Percentiles rank a stretch among this genome's conserved stretches.
Conservation (phyloP, 1,139 yeast species). For the Zhuliangozyma parablackwelliae region DNA sequence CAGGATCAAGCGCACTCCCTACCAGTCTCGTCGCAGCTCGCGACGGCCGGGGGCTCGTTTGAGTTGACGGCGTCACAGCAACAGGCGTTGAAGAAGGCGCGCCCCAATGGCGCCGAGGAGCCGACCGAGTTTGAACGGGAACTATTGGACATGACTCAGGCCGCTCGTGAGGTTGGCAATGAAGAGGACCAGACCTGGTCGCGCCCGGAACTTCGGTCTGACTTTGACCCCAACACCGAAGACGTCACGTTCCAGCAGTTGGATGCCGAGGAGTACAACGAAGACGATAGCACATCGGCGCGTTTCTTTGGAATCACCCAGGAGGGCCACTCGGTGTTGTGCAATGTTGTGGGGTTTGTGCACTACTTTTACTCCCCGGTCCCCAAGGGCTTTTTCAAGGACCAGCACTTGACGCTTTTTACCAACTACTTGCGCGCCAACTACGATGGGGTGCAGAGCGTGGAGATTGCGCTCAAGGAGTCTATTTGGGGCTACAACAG, state of each 20-base stretch:
- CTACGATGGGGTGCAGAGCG: slow-evolving; percentile 54
- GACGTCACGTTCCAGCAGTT: slow-evolving; percentile 84
- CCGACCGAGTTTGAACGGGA: slow-evolving; percentile 67
- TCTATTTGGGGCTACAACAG: slow-evolving; percentile 94
- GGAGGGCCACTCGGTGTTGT: slow-evolving; percentile 81
- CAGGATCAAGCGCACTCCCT: slow-evolving; percentile 18
- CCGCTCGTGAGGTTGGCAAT: slow-evolving; percentile 20
- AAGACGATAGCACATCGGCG: slow-evolving; percentile 58
- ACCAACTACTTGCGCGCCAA: slow-evolving; percentile 44
- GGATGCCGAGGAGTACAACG: slow-evolving; percentile 82
- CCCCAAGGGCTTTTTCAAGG: slow-evolving; percentile 67
- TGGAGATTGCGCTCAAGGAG: slow-evolving; percentile 69
- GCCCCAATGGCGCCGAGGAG: slow-evolving; percentile 35
- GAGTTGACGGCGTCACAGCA: slow-evolving; percentile 28
- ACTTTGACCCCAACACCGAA: slow-evolving; percentile 41
- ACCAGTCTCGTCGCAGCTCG: slow-evolving; percentile 38
- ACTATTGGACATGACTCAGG: slow-evolving; percentile 53
- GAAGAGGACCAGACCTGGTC: slow-evolving; percentile 58
- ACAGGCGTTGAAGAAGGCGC: slow-evolving; percentile 31
- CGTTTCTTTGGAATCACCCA: slow-evolving; percentile 91
- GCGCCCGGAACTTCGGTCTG: slow-evolving; percentile 50
- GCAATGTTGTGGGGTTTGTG: slow-evolving; percentile 82
- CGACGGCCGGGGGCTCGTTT: slow-evolving; percentile 14
- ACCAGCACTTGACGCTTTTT: slow-evolving; percentile 48
- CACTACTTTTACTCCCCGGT: slow-evolving; percentile 93